Percentiles rank a stretch among this genome's conserved stretches.
Evolutionary conservation across 108 stramenopile genomes (phyloP).

Genomic region (Cyclotella baltica): DNA sequence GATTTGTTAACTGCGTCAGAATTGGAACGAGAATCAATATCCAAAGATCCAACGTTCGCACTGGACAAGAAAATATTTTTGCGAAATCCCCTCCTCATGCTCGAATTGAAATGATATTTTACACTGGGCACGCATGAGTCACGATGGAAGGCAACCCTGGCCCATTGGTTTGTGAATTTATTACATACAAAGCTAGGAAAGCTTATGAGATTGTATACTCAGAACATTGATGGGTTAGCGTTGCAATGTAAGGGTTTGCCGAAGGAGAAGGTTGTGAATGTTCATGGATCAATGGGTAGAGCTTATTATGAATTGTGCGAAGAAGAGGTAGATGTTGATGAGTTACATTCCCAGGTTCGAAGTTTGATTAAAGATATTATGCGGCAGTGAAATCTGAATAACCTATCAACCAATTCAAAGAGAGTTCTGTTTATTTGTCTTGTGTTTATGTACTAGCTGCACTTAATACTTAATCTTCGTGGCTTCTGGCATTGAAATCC

Average conservation of each 20-base stretch:
- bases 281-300: constrained; percentile 88
- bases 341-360: constrained; percentile 68
- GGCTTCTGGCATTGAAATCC: too few species aligned
- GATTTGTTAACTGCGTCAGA: constrained; percentile 62
- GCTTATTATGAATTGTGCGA: constrained; percentile 85
- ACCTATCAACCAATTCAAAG: too few species aligned
- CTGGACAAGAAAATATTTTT: constrained; percentile 79
- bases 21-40: constrained; percentile 54
- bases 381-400: too few species aligned
- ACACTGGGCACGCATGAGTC: constrained; percentile 75
- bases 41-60: constrained; percentile 64
- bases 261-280: constrained; percentile 71
- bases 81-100: constrained; percentile 84
- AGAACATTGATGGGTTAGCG: constrained; percentile 78
- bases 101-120: constrained; percentile 85
- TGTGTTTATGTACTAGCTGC: too few species aligned
- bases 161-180: constrained; percentile 88
- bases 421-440: too few species aligned
- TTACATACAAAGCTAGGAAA: constrained; percentile 69
- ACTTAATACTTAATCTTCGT: too few species aligned
- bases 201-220: constrained; percentile 62
- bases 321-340: constrained; percentile 57
- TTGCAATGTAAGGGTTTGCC: constrained; percentile 70
- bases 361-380: too few species aligned
- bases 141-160: constrained; percentile 81